Evolutionary conservation across 2,329 filamentous ascomycete species (phyloP).

Genomic region (Arthrinium phaeospermum): DNA sequence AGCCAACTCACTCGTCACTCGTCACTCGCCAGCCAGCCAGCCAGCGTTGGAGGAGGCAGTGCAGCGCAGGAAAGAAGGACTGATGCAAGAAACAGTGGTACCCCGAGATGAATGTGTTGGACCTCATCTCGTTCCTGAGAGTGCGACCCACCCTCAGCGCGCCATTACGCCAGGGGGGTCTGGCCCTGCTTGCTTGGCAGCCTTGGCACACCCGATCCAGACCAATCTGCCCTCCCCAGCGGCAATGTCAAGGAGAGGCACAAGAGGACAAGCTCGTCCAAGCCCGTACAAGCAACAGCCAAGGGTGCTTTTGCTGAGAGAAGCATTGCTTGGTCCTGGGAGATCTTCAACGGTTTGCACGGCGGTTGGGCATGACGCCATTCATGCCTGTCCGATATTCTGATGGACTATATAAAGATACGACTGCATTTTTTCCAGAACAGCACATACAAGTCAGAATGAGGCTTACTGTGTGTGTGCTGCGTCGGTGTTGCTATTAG

Average conservation of each 20-base stretch:
- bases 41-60: neutral
- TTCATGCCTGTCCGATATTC: neutral
- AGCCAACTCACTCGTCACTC: too few species aligned
- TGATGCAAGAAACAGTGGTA: slow-evolving; percentile 22
- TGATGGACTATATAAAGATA: neutral
- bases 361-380: neutral
- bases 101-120: slow-evolving; percentile 21
- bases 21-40: too few species aligned
- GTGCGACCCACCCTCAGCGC: neutral
- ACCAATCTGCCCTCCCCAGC: neutral
- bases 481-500: neutral
- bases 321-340: neutral
- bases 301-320: neutral
- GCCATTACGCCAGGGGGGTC: neutral
- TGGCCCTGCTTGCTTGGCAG: neutral
- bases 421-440: neutral
- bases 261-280: neutral
- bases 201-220: neutral
- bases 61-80: neutral
- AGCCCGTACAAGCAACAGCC: neutral
- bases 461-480: neutral
- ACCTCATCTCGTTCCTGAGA: slow-evolving; percentile 16
- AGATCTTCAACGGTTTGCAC: neutral
- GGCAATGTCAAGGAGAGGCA: neutral
- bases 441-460: neutral